Percentiles rank a stretch among this genome's conserved stretches.
Conservation (phyloP, 345 rosid species). For the Gossypium stocksii region DNA sequence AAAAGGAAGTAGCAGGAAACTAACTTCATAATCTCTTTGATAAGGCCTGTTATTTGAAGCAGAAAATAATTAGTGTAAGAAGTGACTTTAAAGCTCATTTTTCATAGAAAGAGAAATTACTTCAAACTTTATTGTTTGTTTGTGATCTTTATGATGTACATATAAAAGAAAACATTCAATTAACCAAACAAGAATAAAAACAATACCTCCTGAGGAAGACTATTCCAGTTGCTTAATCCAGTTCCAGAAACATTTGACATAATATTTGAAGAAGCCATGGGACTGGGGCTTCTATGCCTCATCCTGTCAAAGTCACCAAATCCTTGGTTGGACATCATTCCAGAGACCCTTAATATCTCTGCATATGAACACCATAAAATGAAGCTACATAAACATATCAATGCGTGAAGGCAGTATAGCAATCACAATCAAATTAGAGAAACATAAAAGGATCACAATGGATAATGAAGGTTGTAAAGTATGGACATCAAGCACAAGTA, state of each 20-base stretch:
- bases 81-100: slow-evolving; percentile 5
- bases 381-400: neutral
- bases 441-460: neutral
- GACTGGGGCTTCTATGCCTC: slow-evolving; percentile 93
- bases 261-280: slow-evolving; percentile 91
- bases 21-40: neutral
- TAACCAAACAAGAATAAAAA: neutral
- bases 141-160: neutral
- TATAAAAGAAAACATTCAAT: neutral
- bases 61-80: slow-evolving; percentile 1
- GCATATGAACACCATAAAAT: slow-evolving; percentile 26
- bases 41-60: neutral
- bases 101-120: neutral
- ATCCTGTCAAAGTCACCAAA: slow-evolving; percentile 77
- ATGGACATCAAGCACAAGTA: neutral
- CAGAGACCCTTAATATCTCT: slow-evolving; percentile 82
- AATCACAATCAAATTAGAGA: neutral
- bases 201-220: slow-evolving; percentile 71
- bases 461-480: neutral
- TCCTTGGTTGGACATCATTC: slow-evolving; percentile 86
- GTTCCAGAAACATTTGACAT: slow-evolving; percentile 65
- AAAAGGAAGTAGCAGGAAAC: neutral
- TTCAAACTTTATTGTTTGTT: neutral
- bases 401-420: neutral
- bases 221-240: slow-evolving; percentile 76